Conservation (phyloP, 805 yeast species). For the Deakozyma indianensis region DNA sequence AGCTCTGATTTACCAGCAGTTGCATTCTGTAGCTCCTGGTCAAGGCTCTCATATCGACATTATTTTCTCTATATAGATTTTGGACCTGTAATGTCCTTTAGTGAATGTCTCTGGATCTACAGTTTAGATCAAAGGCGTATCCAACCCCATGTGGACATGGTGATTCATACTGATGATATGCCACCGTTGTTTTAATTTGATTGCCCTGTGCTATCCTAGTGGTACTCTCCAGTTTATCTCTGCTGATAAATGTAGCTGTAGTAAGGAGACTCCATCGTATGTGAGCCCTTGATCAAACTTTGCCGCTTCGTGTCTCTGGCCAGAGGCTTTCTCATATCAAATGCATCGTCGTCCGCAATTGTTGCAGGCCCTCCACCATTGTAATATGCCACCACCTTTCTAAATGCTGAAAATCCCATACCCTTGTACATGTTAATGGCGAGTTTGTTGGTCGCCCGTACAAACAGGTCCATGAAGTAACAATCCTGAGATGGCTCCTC, state of each 20-base stretch:
- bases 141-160: no score
- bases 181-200: no score
- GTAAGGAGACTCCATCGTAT: conserved; percentile 15
- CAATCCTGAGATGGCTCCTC: conserved; percentile 68
- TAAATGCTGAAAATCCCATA: conserved; percentile 67
- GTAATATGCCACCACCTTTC: conserved; percentile 85
- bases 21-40: neutral
- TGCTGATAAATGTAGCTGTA: conserved; percentile 14
- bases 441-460: conserved; percentile 65
- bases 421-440: conserved; percentile 78
- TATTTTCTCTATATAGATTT: neutral
- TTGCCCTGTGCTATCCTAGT: no score
- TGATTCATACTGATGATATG: no score
- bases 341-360: conserved; percentile 67
- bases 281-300: conserved; percentile 13
- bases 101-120: no score
- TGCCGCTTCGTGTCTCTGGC: conserved; percentile 18
- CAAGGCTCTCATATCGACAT: neutral
- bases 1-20: neutral
- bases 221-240: no score
- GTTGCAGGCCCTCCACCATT: conserved; percentile 33
- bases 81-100: no score
- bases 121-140: no score
- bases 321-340: conserved; percentile 30
- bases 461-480: conserved; percentile 82